Conservation (phyloP, 805 yeast species). For the Schwanniomyces yamadae region DNA sequence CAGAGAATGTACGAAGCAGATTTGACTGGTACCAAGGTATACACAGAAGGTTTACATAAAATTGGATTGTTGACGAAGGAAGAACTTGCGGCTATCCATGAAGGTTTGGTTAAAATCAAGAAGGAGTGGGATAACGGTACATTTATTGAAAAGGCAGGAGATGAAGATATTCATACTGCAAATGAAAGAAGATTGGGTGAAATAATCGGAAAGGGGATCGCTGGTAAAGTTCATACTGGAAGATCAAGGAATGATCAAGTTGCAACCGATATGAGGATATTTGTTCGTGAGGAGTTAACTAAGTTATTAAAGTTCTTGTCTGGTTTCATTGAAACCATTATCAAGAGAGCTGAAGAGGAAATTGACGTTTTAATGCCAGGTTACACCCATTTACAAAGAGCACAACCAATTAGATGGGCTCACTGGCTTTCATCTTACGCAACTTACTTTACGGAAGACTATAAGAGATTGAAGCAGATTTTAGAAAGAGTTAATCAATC, state of each 20-base stretch:
- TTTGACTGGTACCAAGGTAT: conserved; percentile 89
- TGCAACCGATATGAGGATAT: conserved; percentile 97
- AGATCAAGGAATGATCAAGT: conserved; percentile 98
- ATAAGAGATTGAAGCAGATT: conserved; percentile 78
- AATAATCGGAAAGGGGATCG: conserved; percentile 85
- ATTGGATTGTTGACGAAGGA: conserved; percentile 69
- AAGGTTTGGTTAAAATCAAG: conserved; percentile 70
- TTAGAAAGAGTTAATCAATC: conserved; percentile 79
- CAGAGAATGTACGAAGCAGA: conserved; percentile 93
- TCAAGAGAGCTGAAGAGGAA: conserved; percentile 77
- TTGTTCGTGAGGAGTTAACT: conserved; percentile 77
- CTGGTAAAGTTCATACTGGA: conserved; percentile 99
- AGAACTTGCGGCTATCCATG: conserved; percentile 79
- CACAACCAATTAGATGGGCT: conserved; percentile 99
- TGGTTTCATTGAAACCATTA: conserved; percentile 63
- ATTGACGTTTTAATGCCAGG: conserved; percentile 97
- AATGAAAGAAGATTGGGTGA: conserved; percentile 98
- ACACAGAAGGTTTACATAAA: conserved; percentile 82
- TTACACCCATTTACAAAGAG: conserved; percentile 96
- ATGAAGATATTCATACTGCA: conserved; percentile 98
- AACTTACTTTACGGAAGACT: conserved; percentile 89
- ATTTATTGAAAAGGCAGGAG: conserved; percentile 80
- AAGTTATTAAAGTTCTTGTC: conserved; percentile 56
- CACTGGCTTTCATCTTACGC: conserved; percentile 96
- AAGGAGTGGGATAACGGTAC: conserved; percentile 75